phyloP scores from a whole-genome alignment of 2,329 filamentous ascomycete species.

The Remersonia thermophila region DNA sequence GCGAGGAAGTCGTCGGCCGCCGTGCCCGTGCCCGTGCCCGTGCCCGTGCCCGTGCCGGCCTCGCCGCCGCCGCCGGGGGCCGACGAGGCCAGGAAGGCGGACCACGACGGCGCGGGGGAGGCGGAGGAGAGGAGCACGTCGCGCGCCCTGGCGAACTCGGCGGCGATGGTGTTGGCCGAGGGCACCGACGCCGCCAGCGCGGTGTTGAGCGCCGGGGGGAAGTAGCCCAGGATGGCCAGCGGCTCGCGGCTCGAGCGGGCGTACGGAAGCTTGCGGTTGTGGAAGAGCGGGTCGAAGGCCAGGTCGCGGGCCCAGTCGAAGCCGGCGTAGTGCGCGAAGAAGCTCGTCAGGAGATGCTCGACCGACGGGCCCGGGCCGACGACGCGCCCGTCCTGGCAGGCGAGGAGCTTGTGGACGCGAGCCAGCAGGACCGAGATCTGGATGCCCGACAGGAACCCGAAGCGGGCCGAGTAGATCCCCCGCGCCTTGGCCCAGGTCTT shows the following conservation, averaged over 20 bases:
- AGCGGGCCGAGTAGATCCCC: constrained; percentile 52
- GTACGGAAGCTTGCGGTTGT: constrained; percentile 34
- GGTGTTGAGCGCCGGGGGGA: constrained; percentile 49
- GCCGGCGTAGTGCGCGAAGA: constrained; percentile 49
- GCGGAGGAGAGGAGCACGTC: constrained; percentile 17
- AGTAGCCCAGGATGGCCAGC: constrained; percentile 50
- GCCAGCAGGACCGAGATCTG: constrained; percentile 52
- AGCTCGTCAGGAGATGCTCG: constrained; percentile 42
- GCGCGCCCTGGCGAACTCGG: constrained; percentile 38
- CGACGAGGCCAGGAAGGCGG: constrained; percentile 27
- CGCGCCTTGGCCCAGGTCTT: constrained; percentile 49
- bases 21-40: background rate
- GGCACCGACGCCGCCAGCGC: constrained; percentile 40
- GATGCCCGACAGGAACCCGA: constrained; percentile 53
- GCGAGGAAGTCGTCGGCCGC: constrained; percentile 30
- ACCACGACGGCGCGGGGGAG: constrained; percentile 28
- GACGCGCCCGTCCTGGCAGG: constrained; percentile 20
- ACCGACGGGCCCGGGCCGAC: constrained; percentile 22
- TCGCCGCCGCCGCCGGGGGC: too few relatives aligned
- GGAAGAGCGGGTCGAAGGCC: constrained; percentile 50
- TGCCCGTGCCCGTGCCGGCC: background rate
- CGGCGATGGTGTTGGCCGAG: constrained; percentile 37
- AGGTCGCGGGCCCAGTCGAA: constrained; percentile 46
- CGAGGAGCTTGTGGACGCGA: constrained; percentile 44
- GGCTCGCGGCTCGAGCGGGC: constrained; percentile 45